These are phyloP conservation scores for Venturia pyrina DNA, from an alignment of 2,329 filamentous ascomycete species.

Conservation along the genomic window DNA sequence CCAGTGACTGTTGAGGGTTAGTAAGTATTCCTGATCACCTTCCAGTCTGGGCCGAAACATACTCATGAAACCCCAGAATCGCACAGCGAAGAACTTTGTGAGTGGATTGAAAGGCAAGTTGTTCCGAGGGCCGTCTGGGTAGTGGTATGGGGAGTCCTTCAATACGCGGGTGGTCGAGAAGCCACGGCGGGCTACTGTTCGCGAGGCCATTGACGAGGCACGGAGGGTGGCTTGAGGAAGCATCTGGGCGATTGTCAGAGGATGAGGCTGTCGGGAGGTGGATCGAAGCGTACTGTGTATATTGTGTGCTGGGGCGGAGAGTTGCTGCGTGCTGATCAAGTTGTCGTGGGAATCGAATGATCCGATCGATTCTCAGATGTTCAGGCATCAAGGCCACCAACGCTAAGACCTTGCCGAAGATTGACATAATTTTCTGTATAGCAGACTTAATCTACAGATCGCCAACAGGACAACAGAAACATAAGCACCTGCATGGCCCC, in stretches of 20 bases:
- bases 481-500: not conserved
- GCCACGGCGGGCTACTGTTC: slow-evolving; percentile 73
- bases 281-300: slow-evolving; percentile 9
- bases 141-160: slow-evolving; percentile 89
- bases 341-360: not conserved
- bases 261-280: slow-evolving; percentile 14
- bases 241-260: slow-evolving; percentile 54
- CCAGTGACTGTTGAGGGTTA: slow-evolving; percentile 37
- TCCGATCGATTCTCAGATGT: not conserved
- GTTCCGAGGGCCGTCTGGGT: slow-evolving; percentile 87
- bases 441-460: not conserved
- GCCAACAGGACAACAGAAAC: not conserved
- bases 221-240: slow-evolving; percentile 58
- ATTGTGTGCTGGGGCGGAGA: not conserved
- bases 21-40: slow-evolving; percentile 3
- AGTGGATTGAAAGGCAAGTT: slow-evolving; percentile 97
- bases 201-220: slow-evolving; percentile 48
- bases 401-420: not conserved
- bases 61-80: slow-evolving; percentile 79
- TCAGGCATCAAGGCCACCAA: not conserved
- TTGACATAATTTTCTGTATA: not conserved
- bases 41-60: slow-evolving; percentile 21
- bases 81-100: slow-evolving; percentile 71
- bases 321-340: not conserved
- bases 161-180: slow-evolving; percentile 72